Evolutionary conservation across 495 filamentous ascomycete genomes (phyloP).

Genomic region (Astrothelium macrocarpum): DNA sequence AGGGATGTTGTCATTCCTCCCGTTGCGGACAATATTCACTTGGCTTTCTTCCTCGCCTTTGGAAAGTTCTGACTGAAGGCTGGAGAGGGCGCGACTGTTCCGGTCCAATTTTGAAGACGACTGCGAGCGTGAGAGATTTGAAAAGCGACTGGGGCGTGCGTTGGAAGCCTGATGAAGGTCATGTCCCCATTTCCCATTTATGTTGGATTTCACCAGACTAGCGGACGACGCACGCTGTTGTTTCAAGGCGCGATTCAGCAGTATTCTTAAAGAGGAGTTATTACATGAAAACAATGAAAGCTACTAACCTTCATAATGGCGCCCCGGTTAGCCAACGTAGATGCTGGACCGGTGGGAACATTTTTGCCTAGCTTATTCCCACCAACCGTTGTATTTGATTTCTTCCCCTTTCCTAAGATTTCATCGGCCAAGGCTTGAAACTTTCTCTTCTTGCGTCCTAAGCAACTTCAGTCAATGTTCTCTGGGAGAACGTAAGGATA

Average conservation of each 20-base stretch:
- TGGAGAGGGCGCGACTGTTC: slow-evolving; percentile 22
- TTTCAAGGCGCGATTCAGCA: background rate
- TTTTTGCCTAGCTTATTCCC: slow-evolving; percentile 32
- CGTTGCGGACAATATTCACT: slow-evolving; percentile 22
- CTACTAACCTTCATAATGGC: slow-evolving; percentile 56
- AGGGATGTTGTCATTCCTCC: slow-evolving; percentile 45
- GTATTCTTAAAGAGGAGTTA: too few relatives aligned
- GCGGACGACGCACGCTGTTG: slow-evolving; percentile 35
- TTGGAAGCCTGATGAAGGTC: slow-evolving; percentile 39
- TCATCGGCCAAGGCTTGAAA: slow-evolving; percentile 48
- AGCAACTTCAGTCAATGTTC: background rate
- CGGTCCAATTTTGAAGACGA: slow-evolving; percentile 23
- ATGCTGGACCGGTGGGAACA: slow-evolving; percentile 37
- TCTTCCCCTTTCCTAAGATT: slow-evolving; percentile 53
- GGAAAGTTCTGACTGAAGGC: slow-evolving; percentile 21
- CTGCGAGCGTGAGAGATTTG: slow-evolving; percentile 14
- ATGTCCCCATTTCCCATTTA: slow-evolving; percentile 50
- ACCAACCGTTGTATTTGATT: slow-evolving; percentile 5
- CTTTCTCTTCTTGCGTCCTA: slow-evolving; percentile 16
- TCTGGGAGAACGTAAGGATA: background rate
- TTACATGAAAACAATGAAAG: background rate
- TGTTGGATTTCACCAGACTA: slow-evolving; percentile 31
- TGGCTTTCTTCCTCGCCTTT: slow-evolving; percentile 21
- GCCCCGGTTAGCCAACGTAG: slow-evolving; percentile 63
- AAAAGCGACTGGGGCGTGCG: slow-evolving; percentile 21